Base-by-base conservation (phyloP, 805 yeast species). In the Ogataea paraovalis region DNA sequence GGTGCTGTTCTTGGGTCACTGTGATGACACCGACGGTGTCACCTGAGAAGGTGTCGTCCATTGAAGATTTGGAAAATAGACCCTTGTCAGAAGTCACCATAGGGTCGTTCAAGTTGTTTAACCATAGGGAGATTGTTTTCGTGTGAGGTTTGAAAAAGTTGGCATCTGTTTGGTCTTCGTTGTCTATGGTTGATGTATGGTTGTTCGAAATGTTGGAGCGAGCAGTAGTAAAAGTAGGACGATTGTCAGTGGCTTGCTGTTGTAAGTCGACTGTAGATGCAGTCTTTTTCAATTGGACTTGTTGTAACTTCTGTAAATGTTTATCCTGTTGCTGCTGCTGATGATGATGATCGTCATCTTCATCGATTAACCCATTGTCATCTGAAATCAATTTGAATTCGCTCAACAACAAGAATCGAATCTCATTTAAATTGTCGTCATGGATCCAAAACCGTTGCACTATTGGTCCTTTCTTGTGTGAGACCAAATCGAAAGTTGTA, bases 361-460 rank as follows among this genome's bases (percentile, higher is more conserved):
- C 59, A 20, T 61, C 62, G 14, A 57, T 47, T 13, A 65, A 37
- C 3, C 64, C 60, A 2, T 66, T 53, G 45, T 65, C 69, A 49
- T 67, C 62, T 3, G 71, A 60, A 20, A 68, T 61, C 22, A 72
- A 56, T 22, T 62, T 65, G 51, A 77, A 70, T 39, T 73, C 68
- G 41, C 75, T 68, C 28, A 80, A 61, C 30, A 81, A 62, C 27
- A 65, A 61, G 21, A 82, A 66, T 51, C 73, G 72, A 27, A 79
- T 66, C 59, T 82, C 85, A 48, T 74, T 68, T n/a, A 79, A 53
- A 56, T 80, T 79, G 59, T 82, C 87, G 13, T 67, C 67, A 54
- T 82, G 86, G n/a, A 82, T 75, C 76, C 85, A 74, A 59, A 75
- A 79, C 4, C 64, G 51, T 33, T 67, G 65, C 2, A 68, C 64